phyloP scores from a whole-genome alignment of 2,329 filamentous ascomycete species.

The Colletotrichum sp. region DNA sequence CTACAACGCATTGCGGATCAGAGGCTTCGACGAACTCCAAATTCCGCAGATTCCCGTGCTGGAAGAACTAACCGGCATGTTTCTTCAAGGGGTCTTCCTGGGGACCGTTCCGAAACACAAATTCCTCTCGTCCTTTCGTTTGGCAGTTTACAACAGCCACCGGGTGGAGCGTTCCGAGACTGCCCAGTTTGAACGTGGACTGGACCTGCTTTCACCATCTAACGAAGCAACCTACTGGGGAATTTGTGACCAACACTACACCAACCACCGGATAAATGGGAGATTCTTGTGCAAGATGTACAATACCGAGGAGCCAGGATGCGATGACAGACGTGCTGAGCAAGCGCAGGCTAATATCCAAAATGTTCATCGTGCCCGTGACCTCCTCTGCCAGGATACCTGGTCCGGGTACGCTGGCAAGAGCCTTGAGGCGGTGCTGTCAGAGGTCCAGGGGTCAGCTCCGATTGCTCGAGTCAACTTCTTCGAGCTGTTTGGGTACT shows the following conservation, averaged over 20 bases:
- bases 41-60: neutral
- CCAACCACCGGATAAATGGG: accelerated
- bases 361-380: accelerated
- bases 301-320: neutral
- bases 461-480: neutral
- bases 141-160: neutral
- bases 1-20: neutral
- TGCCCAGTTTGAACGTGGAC: accelerated
- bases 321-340: neutral
- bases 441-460: neutral
- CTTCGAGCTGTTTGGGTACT: neutral
- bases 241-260: neutral
- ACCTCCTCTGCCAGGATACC: accelerated
- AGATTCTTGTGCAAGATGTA: neutral
- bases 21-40: neutral
- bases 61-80: neutral
- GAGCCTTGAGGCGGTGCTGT: accelerated
- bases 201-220: neutral
- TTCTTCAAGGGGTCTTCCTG: neutral
- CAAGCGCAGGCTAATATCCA: neutral
- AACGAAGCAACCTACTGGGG: neutral
- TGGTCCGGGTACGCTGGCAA: neutral
- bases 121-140: neutral
- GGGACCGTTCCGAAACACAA: neutral
- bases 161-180: accelerated